Base-by-base conservation (phyloP, 225 moss, liverwort and hornwort species). In the Pseudisothecium myosuroides region DNA sequence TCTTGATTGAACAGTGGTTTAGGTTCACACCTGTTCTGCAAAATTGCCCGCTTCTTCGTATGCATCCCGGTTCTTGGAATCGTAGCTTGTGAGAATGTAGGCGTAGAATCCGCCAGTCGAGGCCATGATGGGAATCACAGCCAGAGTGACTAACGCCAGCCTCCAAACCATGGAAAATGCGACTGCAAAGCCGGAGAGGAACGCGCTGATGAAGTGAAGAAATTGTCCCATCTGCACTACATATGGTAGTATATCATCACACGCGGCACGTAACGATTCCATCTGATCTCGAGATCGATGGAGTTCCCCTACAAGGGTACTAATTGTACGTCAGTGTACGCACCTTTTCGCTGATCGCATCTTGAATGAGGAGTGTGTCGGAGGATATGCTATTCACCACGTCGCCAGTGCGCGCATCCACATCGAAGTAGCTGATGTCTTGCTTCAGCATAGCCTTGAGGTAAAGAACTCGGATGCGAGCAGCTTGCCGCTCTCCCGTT, bases 331-430 rank as follows among this genome's bases (percentile, higher is more conserved):
- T 20, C 19, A 41, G 29, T 29, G 41, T 5, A 12, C 29, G 45
- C 31, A 94, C 92, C 96, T 98, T 98, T 82, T 98, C 97, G 76
- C 97, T 96, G 79, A 96, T 95, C 18, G 97, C 97, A 67, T 96
- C 96, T 87, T 98, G 96, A 63, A 96, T 91, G 58, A 95, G 92
- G 56, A 95, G 90, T 17, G 94, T 94, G 84, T 95, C 96, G 36
- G 92, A 83, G 58, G 96, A 89, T 87, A 95, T 92, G 89, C 94
- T 94, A 47, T 85, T 89, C 54, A 96, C 95, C 60, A 96, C 88
- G 54, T 93, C 94, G 90, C 83, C 95, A 41, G 96, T 93, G 65
- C 87, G 93, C 14, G 93, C 86, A 21, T 91, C 93, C 20, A 84
- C 85, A 50, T 96, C 96, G 81, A 95, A 95, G 85, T 92, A 96